Conservation (phyloP, 805 yeast genomes). For the Lipomyces kockii region DNA sequence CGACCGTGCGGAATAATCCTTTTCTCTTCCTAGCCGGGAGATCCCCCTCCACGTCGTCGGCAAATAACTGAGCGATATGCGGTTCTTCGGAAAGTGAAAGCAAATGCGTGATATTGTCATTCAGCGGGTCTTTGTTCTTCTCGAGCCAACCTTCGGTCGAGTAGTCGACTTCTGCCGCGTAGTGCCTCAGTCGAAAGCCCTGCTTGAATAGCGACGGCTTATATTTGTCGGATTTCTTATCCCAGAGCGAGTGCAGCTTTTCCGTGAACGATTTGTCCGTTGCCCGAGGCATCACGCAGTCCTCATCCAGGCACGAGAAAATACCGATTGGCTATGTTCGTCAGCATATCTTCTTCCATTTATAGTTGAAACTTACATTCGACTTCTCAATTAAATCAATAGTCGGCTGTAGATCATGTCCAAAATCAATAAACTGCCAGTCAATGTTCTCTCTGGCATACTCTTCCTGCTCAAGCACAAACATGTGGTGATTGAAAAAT, state of each 20-base stretch:
- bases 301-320: conserved; percentile 87
- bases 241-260: conserved; percentile 72
- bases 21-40: conserved; percentile 42
- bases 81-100: conserved; percentile 60
- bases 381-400: conserved; percentile 85
- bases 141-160: conserved; percentile 90
- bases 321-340: conserved; percentile 66
- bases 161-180: conserved; percentile 97
- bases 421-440: conserved; percentile 94
- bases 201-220: conserved; percentile 71
- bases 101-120: conserved; percentile 69
- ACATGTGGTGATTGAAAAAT: conserved; percentile 92
- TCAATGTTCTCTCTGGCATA: conserved; percentile 91
- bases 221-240: conserved; percentile 58
- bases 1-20: conserved; percentile 73
- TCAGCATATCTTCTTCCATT: neutral
- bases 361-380: conserved; percentile 39
- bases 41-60: conserved; percentile 44
- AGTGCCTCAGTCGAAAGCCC: conserved; percentile 86
- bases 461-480: conserved; percentile 97
- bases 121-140: conserved; percentile 91
- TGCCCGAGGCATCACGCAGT: conserved; percentile 91
- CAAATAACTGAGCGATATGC: conserved; percentile 63
- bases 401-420: conserved; percentile 91
- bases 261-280: conserved; percentile 82